These are phyloP conservation scores for Casuarina equisetifolia DNA, from an alignment of 306 rosid species.

Conservation along the genomic window DNA sequence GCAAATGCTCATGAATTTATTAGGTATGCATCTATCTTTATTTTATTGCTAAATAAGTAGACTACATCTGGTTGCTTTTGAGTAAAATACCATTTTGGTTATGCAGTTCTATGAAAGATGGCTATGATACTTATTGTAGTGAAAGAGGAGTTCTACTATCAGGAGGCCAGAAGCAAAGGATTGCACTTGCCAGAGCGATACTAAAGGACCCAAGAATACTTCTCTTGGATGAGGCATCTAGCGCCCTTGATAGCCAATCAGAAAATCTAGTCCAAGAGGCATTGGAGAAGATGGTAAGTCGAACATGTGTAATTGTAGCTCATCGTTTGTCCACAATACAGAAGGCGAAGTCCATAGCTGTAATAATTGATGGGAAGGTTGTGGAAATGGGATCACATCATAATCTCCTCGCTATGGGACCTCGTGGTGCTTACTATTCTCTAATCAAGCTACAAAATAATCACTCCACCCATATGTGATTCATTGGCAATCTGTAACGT, in stretches of 20 bases:
- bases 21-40: conserved; percentile 39
- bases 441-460: conserved; percentile 53
- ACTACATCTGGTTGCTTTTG: not conserved
- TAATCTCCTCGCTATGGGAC: conserved; percentile 38
- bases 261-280: conserved; percentile 77
- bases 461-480: not conserved
- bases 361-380: conserved; percentile 60
- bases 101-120: conserved; percentile 69
- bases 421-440: conserved; percentile 56
- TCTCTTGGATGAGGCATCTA: conserved; percentile 79
- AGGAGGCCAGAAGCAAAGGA: conserved; percentile 85
- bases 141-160: conserved; percentile 81
- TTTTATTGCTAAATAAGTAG: not conserved
- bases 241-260: conserved; percentile 74
- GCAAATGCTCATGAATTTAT: conserved; percentile 84
- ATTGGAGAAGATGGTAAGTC: conserved; percentile 68
- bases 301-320: conserved; percentile 75
- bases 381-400: conserved; percentile 65
- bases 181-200: conserved; percentile 81
- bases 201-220: conserved; percentile 66
- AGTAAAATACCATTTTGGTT: not conserved
- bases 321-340: conserved; percentile 77
- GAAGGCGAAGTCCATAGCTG: conserved; percentile 55
- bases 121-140: conserved; percentile 71
- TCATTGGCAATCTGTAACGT: not conserved